Base-by-base conservation (phyloP, 148 eudicot species). In the Fagopyrum homotropicum region DNA sequence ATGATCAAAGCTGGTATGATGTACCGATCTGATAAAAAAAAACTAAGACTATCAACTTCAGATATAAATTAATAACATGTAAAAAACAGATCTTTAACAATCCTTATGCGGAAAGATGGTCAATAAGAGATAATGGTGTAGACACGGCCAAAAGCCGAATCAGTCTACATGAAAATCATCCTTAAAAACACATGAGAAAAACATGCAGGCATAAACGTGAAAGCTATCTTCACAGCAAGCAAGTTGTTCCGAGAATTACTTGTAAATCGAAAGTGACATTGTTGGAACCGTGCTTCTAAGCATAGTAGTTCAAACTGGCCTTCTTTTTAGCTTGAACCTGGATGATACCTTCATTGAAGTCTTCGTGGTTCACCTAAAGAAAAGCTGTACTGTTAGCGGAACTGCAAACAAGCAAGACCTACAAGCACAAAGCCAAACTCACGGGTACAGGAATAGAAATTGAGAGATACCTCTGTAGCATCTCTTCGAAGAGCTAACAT, bases 321-420 rank as follows among this genome's bases (percentile, higher is more conserved):
- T 94, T 94, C 92, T 94, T 94, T 83, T 94, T 94, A 0, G 98
- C 97, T 81, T 94, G 98, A 60, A 94, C 98, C 79, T 94, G 98
- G 56, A 94, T 94, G 59, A 94, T 94, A 5, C 98, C 98, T 86
- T 94, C 98, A 46, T 94, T 94, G 74, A 94, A 94, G 74, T 94
- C 98, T 79, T 94, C 98, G 81, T 94, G 98, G 82, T 91, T 94
- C 69, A 94, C 98, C 96, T 90, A 82, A 9, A 75, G 73, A 35
- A 77, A 66, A n/a, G 1, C 43, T 0, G 40, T 35, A 35, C 40
- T 35, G 40, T 35, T 35, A 35, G 40, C 40, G 40, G 40, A 35
- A 35, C 40, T 30, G 35, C 52, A 43, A 49, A 73, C 3, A 40
- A 2, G 9, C 0, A 57, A 66, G 46, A 63, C 40, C 40, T 19